phyloP scores from a whole-genome alignment of 192 early-diverging fungal genomes.

The Hyaloraphidium curvatum region DNA sequence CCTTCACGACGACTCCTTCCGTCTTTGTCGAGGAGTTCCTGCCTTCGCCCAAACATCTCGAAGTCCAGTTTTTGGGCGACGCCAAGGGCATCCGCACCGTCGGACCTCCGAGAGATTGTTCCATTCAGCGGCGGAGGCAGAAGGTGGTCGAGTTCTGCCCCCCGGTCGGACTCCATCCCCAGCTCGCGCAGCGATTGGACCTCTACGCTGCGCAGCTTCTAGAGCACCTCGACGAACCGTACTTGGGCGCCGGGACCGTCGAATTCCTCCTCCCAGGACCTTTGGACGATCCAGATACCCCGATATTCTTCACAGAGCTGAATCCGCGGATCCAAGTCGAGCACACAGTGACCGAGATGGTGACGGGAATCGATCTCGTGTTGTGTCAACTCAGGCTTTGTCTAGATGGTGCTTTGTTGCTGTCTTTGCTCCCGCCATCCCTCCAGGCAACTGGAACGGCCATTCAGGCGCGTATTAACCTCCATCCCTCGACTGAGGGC shows the following conservation, averaged over 20 bases:
- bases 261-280: slow-evolving; percentile 95
- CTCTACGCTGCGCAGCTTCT: slow-evolving; percentile 84
- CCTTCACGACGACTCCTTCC: no score
- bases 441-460: no score
- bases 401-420: no score
- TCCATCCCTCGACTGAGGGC: no score
- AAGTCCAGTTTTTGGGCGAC: slow-evolving; percentile 88
- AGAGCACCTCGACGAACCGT: slow-evolving; percentile 59
- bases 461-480: no score
- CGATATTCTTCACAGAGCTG: slow-evolving; percentile 97
- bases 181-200: slow-evolving; percentile 55
- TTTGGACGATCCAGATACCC: no score
- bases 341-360: slow-evolving; percentile 93
- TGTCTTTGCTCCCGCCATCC: no score
- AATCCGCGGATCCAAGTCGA: slow-evolving; percentile 98
- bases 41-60: slow-evolving; percentile 83
- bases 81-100: slow-evolving; percentile 70
- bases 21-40: slow-evolving; percentile 89
- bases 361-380: slow-evolving; percentile 88
- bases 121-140: slow-evolving; percentile 91
- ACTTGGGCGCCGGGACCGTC: slow-evolving; percentile 91
- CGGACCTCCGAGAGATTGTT: slow-evolving; percentile 90
- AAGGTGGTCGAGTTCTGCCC: slow-evolving; percentile 91
- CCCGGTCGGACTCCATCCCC: slow-evolving; percentile 42
- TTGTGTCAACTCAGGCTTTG: slow-evolving; percentile 68